Evolutionary conservation across 192 early-diverging fungal genomes (phyloP), one percentile per base, ranked within the genome.

Genomic region (Coemansia sp.): DNA sequence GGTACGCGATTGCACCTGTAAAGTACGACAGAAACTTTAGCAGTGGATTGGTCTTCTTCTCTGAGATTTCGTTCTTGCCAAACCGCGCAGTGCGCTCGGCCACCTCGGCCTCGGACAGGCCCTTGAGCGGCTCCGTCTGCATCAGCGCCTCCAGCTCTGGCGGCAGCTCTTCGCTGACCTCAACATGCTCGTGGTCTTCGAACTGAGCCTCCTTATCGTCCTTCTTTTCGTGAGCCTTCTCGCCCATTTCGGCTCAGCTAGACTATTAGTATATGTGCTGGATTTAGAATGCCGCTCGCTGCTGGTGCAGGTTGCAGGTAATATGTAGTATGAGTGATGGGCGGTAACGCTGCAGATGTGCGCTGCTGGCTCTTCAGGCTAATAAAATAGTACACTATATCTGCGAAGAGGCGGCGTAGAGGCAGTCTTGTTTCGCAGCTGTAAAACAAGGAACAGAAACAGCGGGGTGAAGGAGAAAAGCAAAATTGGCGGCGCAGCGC

Each of bases 21-120:
- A 95, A 95, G 75, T 93, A 95, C 10, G 83, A 77, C 24, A 94
- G 79, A 66, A 95, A 94, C 75, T 94, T 94, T 52, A 95, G 74
- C 19, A 93, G 70, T 4, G 90, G 90, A 73, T 92, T 95, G 8
- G 86, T 89, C 76, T 92, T 94, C 56, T 87, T 84, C 74, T 97
- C 95, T 1, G 90, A 83, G 50, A 91, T 73, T 67, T 92, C 90
- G 70, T 96, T 96, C 51, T 68, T 74, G 58, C 95, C 95, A 67
- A 93, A 97, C 62, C 83, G 65, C 17, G 68, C 82, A 10, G 87
- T 67, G 59, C 95, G 90, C 70, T 86, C 87, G n/a, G 66, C 72
- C 11, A 85, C 90, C 83, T 97, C 92, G 17, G 79, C 82, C 15
- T 85, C 69, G 9, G 92, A 86, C 66, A 97, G 84, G 65, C 95